These are phyloP conservation scores for Candida ficus DNA, from an alignment of 805 yeast genomes.

Conservation along the genomic window DNA sequence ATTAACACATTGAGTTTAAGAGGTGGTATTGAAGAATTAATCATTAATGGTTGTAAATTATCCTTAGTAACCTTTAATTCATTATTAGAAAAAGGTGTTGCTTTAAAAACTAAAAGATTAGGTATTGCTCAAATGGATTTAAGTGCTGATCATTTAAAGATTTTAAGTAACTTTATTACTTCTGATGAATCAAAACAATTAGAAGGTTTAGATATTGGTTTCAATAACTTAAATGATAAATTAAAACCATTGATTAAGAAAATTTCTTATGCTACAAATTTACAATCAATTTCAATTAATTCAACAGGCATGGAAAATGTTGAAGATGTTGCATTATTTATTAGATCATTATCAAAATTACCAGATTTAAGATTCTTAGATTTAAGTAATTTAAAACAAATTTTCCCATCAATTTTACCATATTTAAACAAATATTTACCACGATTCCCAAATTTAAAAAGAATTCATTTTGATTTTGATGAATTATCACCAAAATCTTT, in stretches of 20 bases:
- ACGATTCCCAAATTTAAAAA: constrained; percentile 51
- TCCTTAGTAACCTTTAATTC: constrained; percentile 50
- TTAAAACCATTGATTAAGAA: constrained; percentile 23
- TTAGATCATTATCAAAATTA: constrained; percentile 45
- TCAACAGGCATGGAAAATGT: constrained; percentile 53
- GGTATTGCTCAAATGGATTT: constrained; percentile 78
- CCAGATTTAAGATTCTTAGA: constrained; percentile 69
- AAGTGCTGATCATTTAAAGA: constrained; percentile 49
- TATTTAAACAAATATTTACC: constrained; percentile 64
- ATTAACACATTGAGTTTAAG: constrained; percentile 63
- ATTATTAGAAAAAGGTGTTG: constrained; percentile 51
- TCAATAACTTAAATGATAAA: constrained; percentile 54
- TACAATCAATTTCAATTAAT: constrained; percentile 56
- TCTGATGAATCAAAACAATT: constrained; percentile 30
- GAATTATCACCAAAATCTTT: constrained; percentile 51
- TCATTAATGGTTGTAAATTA: constrained; percentile 73
- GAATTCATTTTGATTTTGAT: constrained; percentile 72
- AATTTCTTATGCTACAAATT: constrained; percentile 14
- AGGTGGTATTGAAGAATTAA: constrained; percentile 74
- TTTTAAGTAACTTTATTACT: constrained; percentile 55
- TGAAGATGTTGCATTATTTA: constrained; percentile 44
- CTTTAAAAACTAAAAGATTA: constrained; percentile 48
- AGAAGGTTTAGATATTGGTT: constrained; percentile 78
- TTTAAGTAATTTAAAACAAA: constrained; percentile 58
- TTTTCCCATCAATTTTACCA: constrained; percentile 60